Evolutionary conservation across 306 rosid species (phyloP), one percentile per base, ranked within the genome.

Genomic region (Begonia loranthoides): DNA sequence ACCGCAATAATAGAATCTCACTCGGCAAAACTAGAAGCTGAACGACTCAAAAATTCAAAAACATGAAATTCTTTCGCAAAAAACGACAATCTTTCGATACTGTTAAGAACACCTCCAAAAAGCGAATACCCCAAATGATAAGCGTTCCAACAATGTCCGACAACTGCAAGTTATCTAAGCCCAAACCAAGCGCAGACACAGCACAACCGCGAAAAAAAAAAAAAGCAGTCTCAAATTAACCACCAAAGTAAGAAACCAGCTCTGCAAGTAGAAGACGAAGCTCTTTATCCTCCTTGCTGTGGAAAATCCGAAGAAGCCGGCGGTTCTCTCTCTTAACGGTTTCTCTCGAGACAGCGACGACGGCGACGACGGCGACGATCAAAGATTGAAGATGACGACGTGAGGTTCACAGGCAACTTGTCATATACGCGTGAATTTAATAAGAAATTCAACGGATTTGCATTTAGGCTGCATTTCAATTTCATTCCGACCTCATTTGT

Each of bases 401-500:
- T 59, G 73, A 62, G 59, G 63, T 70, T 64, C 88, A 76, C 90
- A 84, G 87, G 83, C 75, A 75, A 75, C 93, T 71, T 72, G 82
- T 74, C 74, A 61, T 38, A 64, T 59, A 75, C 79, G 92, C 85
- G 94, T 87, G 87, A 78, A 81, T 76, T 81, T 80, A 84, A 74
- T 81, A 70, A 63, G 56, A 64, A 76, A 62, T 69, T 75, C 80
- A 69, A 73, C 78, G 46, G 68, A 74, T 82, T 76, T 74, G 73
- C 72, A 87, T 87, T 83, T 83, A 28, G 15, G 13, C 12, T 17
- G 56, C 74, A 87, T 87, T 84, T 88, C 73, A 81, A 84, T 88
- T 84, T 88, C 88, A 88, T 88, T 88, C 96, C 94, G 96, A 88
- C 93, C 62, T 71, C 94, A 81, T 83, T 70, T 76, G 22, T 28